Conservation (phyloP, 208 protist genomes). For the Phytomonas sp. region DNA sequence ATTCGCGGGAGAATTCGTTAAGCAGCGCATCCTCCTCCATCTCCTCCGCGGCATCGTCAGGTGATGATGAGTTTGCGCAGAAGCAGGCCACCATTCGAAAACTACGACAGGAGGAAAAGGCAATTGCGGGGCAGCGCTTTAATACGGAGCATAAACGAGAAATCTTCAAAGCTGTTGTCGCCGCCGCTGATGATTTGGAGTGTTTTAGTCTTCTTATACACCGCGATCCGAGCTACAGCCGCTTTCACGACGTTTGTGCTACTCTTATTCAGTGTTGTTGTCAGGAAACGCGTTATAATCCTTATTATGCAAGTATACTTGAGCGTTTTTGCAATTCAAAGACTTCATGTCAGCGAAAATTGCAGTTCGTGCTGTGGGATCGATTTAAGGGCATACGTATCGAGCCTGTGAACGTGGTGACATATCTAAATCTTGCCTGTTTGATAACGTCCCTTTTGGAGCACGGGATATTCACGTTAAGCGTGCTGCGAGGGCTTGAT, state of each 20-base stretch:
- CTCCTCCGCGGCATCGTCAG: not conserved
- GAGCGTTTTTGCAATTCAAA: constrained; percentile 65
- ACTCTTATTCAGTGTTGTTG: constrained; percentile 65
- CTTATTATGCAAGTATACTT: constrained; percentile 63
- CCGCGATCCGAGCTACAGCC: constrained; percentile 54
- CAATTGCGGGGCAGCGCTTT: constrained; percentile 55
- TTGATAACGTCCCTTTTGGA: constrained; percentile 44
- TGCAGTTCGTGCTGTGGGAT: constrained; percentile 84
- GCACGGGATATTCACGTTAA: constrained; percentile 44
- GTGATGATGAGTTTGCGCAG: constrained; percentile 18
- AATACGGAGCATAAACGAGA: constrained; percentile 72
- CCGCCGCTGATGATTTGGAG: constrained; percentile 65
- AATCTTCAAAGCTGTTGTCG: constrained; percentile 53
- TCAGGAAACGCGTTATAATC: constrained; percentile 64
- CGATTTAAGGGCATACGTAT: constrained; percentile 70
- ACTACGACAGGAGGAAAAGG: constrained; percentile 55
- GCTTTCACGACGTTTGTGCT: constrained; percentile 48
- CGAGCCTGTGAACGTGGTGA: constrained; percentile 39
- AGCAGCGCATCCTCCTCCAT: no score
- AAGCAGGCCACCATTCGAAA: constrained; percentile 30
- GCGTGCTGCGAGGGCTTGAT: constrained; percentile 77
- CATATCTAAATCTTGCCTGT: constrained; percentile 69
- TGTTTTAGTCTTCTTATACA: constrained; percentile 75
- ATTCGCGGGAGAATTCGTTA: constrained; percentile 1
- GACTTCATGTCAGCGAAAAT: constrained; percentile 38